Evolutionary conservation across 2,329 filamentous ascomycete genomes (phyloP).

Genomic region (Trichoderma simmonsii): DNA sequence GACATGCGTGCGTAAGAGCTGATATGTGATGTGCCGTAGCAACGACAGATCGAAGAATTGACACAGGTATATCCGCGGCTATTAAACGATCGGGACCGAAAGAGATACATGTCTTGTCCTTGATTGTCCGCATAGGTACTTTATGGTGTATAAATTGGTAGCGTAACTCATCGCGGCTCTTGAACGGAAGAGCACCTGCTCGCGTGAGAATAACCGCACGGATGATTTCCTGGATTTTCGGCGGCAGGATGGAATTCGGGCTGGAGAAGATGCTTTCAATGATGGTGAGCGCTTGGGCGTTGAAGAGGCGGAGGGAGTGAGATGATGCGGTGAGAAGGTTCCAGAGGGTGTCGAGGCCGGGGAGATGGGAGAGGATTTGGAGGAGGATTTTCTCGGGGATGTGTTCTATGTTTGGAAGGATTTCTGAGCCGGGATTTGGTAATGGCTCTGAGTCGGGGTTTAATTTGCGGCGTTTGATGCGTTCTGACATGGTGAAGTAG

Average conservation of each 20-base stretch:
- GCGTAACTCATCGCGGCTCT: not conserved
- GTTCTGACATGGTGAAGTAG: not conserved
- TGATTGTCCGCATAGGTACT: not conserved
- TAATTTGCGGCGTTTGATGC: not conserved
- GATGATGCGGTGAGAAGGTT: constrained; percentile 7
- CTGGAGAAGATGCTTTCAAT: not conserved
- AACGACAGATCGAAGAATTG: constrained; percentile 20
- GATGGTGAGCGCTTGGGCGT: not conserved
- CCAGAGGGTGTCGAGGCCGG: constrained; percentile 10
- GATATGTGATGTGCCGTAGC: constrained; percentile 23
- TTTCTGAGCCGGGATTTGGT: not conserved
- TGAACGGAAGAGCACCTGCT: not conserved
- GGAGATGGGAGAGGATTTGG: not conserved
- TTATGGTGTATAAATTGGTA: not conserved
- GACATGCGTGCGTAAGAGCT: constrained; percentile 22
- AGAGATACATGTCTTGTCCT: not conserved
- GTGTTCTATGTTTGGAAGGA: not conserved
- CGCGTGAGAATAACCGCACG: constrained; percentile 3
- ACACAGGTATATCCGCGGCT: not conserved
- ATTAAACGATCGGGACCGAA: not conserved
- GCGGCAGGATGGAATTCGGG: not conserved
- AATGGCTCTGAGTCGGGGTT: not conserved
- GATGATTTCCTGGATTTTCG: constrained; percentile 4
- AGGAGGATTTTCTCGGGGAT: not conserved
- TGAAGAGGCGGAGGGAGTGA: not conserved